Evolutionary conservation across 257 asterid genomes (phyloP).

Genomic region (Cinchona pubescens): DNA sequence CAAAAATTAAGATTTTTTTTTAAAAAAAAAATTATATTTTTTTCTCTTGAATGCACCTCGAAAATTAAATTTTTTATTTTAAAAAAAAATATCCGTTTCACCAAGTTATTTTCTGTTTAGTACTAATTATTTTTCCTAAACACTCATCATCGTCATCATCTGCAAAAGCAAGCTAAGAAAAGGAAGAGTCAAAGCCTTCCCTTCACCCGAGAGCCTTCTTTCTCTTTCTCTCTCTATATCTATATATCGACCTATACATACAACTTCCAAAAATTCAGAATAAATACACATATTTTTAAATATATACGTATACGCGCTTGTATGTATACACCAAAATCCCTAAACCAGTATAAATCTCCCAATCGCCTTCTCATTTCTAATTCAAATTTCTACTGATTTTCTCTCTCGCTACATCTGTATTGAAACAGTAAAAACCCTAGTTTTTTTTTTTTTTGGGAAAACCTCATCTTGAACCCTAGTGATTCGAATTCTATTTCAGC

Average conservation of each 20-base stretch:
- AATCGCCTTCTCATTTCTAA: constrained; percentile 10
- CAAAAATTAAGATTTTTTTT: too few species aligned
- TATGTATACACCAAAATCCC: constrained; percentile 49
- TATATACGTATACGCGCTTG: not conserved
- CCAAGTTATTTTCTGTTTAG: not conserved
- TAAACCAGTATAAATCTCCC: constrained; percentile 14
- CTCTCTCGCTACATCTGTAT: not conserved
- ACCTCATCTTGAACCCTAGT: constrained; percentile 29
- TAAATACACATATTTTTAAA: constrained; percentile 32
- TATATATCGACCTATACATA: constrained; percentile 43
- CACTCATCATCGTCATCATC: constrained; percentile 25
- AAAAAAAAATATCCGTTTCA: not conserved
- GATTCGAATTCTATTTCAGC: constrained; percentile 11
- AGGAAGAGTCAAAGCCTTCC: constrained; percentile 28
- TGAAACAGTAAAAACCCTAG: constrained; percentile 39
- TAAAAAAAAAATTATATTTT: too few species aligned
- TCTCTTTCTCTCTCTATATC: constrained; percentile 43
- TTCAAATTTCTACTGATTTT: constrained; percentile 8
- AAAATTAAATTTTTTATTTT: too few species aligned
- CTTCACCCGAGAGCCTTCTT: constrained; percentile 3
- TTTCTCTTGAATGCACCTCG: too few species aligned
- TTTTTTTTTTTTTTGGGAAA: too few species aligned
- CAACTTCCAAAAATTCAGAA: not conserved
- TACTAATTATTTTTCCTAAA: too few species aligned
- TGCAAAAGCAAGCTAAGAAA: constrained; percentile 12